These are phyloP conservation scores for Musa balbisiana DNA, from an alignment of 202 grass and related monocot genomes.

Conservation along the genomic window DNA sequence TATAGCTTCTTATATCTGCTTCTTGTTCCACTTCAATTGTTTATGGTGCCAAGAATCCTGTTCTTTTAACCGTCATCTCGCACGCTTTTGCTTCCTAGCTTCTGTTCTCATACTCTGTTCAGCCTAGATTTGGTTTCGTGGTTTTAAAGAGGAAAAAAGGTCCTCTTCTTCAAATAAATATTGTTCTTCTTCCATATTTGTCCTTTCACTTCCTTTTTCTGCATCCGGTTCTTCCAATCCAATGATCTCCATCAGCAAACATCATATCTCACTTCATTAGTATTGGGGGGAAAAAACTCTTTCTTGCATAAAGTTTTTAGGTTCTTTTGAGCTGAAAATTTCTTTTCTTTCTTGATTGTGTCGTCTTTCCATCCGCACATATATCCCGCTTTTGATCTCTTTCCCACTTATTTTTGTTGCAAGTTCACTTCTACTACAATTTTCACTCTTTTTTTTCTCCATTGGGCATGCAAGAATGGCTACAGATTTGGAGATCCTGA, in stretches of 20 bases:
- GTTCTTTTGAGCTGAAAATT: too few relatives aligned
- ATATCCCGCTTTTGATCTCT: too few relatives aligned
- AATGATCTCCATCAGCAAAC: not conserved
- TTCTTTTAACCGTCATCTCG: constrained; percentile 9
- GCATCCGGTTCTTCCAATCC: not conserved
- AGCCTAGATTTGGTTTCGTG: not conserved
- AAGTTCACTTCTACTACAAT: too few relatives aligned
- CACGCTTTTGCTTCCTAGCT: not conserved
- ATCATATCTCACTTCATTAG: too few relatives aligned
- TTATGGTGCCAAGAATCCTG: not conserved
- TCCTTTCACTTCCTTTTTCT: not conserved
- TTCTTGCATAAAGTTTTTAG: too few relatives aligned
- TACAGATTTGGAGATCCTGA: too few relatives aligned
- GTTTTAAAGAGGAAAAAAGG: not conserved
- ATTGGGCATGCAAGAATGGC: too few relatives aligned
- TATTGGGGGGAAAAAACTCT: too few relatives aligned
- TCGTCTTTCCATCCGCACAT: too few relatives aligned
- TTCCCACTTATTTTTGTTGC: too few relatives aligned
- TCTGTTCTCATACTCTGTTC: not conserved
- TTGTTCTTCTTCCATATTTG: not conserved
- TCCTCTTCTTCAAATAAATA: not conserved
- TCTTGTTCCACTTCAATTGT: constrained; percentile 19
- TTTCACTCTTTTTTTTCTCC: too few relatives aligned
- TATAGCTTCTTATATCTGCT: constrained; percentile 17
- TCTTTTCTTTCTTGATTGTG: too few relatives aligned